phyloP scores from a whole-genome alignment of 257 asterid genomes.

The Forsythia viridissima region DNA sequence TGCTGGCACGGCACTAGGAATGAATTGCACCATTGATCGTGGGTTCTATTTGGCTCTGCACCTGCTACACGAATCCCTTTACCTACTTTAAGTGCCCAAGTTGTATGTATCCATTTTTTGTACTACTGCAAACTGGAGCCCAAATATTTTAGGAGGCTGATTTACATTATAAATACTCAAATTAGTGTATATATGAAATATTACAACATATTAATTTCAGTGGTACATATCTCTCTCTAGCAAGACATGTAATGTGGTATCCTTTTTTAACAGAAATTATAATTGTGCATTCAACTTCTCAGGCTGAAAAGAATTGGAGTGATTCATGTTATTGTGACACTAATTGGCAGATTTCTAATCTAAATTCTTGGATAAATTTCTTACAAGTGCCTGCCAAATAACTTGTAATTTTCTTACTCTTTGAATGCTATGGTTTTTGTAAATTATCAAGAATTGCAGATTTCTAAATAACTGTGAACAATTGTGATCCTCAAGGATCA shows the following conservation, averaged over 20 bases:
- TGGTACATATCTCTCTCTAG: conserved; percentile 18
- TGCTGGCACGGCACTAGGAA: not conserved
- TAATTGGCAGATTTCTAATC: not conserved
- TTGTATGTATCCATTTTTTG: conserved; percentile 10
- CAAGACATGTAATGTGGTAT: conserved; percentile 8
- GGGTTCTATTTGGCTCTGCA: not conserved
- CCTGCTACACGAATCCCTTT: conserved; percentile 12
- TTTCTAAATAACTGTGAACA: not conserved
- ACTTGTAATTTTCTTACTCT: not conserved
- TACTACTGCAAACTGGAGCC: conserved; percentile 13
- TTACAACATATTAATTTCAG: conserved; percentile 3
- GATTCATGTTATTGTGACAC: not conserved
- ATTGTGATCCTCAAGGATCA: not conserved
- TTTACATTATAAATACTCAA: conserved; percentile 13
- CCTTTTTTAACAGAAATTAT: not conserved
- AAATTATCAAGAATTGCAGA: not conserved
- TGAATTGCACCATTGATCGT: not conserved
- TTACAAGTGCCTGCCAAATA: not conserved
- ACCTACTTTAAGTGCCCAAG: conserved; percentile 6
- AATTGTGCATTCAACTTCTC: not conserved
- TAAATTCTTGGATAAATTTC: not conserved
- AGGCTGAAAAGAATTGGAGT: not conserved
- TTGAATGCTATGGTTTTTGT: not conserved
- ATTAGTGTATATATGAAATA: conserved; percentile 8
- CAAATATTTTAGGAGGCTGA: conserved; percentile 14